Percentiles rank a stretch among this genome's conserved stretches.
Evolutionary conservation across 2,329 filamentous ascomycete genomes (phyloP).

Genomic region (Leptoxyphium fumago): DNA sequence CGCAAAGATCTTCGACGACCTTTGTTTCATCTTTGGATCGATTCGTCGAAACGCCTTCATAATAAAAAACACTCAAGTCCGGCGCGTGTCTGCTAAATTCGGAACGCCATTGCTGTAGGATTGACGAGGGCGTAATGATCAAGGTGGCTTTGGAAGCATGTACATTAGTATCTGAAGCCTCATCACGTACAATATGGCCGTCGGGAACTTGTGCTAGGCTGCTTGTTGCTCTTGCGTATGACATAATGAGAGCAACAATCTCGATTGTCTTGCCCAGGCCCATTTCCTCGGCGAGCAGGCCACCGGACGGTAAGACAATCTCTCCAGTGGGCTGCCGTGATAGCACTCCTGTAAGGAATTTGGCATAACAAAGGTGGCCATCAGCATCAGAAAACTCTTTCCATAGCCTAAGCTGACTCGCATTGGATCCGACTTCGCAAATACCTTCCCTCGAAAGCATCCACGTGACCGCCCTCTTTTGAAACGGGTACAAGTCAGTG

Average conservation of each 20-base stretch:
- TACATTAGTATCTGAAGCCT: slow-evolving; percentile 30
- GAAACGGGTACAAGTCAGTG: slow-evolving; percentile 50
- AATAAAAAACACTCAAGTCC: slow-evolving; percentile 39
- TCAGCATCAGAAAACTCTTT: slow-evolving; percentile 28
- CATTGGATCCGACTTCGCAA: slow-evolving; percentile 5
- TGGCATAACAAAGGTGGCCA: slow-evolving; percentile 39
- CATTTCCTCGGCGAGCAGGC: slow-evolving; percentile 70
- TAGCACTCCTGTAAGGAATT: slow-evolving; percentile 47
- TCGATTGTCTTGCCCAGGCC: slow-evolving; percentile 71
- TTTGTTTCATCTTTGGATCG: slow-evolving; percentile 20
- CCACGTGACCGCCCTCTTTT: slow-evolving; percentile 57
- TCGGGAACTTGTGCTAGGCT: slow-evolving; percentile 7
- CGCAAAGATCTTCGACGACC: slow-evolving; percentile 31
- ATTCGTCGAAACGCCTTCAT: slow-evolving; percentile 33
- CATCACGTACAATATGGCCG: slow-evolving; percentile 14
- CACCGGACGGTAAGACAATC: slow-evolving; percentile 37
- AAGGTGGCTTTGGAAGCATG: slow-evolving; percentile 41
- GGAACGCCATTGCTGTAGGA: slow-evolving; percentile 48
- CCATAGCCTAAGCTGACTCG: slow-evolving; percentile 28
- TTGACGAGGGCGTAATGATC: slow-evolving; percentile 47
- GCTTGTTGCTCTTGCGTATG: slow-evolving; percentile 31
- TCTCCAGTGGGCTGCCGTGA: slow-evolving; percentile 18
- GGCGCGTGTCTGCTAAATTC: slow-evolving; percentile 46
- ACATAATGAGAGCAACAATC: slow-evolving; percentile 52
- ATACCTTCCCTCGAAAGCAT: slow-evolving; percentile 49